These are phyloP conservation scores for Hypoxylon perforatum DNA, from an alignment of 495 filamentous ascomycete genomes.

Conservation along the genomic window DNA sequence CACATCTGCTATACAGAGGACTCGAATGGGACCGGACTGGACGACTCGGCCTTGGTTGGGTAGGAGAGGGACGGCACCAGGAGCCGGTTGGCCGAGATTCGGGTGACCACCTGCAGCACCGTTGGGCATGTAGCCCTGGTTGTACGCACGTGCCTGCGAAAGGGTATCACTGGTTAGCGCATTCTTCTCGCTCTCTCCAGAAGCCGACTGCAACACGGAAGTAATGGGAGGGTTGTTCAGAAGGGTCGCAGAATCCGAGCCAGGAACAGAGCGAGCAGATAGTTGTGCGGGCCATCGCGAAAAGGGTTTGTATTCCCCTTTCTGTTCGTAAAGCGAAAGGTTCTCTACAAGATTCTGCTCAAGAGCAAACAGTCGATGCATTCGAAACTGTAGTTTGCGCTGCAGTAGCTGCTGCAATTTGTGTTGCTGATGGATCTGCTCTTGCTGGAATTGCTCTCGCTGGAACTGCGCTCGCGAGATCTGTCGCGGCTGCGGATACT, in stretches of 20 bases:
- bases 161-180: conserved; percentile 37
- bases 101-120: conserved; percentile 59
- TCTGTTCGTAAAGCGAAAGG: too few species aligned
- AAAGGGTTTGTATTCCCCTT: too few species aligned
- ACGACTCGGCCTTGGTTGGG: conserved; percentile 75
- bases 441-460: not conserved
- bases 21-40: conserved; percentile 83
- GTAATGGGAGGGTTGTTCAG: not conserved
- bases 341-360: too few species aligned
- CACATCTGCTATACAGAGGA: conserved; percentile 97
- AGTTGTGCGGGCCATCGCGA: too few species aligned
- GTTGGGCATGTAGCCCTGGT: conserved; percentile 64
- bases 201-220: not conserved
- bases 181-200: not conserved
- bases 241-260: too few species aligned
- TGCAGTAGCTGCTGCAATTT: not conserved
- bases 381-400: not conserved
- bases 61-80: conserved; percentile 65
- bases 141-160: conserved; percentile 57
- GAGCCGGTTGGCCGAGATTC: conserved; percentile 50
- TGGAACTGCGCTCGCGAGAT: not conserved
- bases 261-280: too few species aligned
- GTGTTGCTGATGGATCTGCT: not conserved
- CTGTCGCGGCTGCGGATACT: not conserved
- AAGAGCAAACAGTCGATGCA: not conserved